Percentiles rank a stretch among this genome's conserved stretches.
These are phyloP conservation scores for Cucurbita pepo DNA, from an alignment of 306 rosid species.

Conservation along the genomic window DNA sequence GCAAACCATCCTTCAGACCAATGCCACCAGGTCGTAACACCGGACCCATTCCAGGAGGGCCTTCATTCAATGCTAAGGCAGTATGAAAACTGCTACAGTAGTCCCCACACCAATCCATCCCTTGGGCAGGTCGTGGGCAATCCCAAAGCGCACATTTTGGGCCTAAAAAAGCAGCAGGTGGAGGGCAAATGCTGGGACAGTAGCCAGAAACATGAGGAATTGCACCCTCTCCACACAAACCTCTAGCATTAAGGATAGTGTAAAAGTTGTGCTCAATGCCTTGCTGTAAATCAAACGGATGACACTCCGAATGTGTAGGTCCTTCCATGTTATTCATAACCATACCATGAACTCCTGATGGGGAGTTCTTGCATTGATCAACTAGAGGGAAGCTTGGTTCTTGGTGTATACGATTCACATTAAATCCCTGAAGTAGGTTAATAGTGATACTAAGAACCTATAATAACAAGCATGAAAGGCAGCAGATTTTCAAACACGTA, in stretches of 20 bases:
- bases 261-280: slow-evolving; percentile 44
- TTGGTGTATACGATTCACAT: slow-evolving; percentile 44
- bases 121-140: slow-evolving; percentile 91
- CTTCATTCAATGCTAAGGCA: slow-evolving; percentile 84
- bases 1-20: slow-evolving; percentile 78
- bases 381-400: slow-evolving; percentile 51
- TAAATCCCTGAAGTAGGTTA: slow-evolving; percentile 32
- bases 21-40: slow-evolving; percentile 93
- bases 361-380: slow-evolving; percentile 48
- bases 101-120: slow-evolving; percentile 79
- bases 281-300: slow-evolving; percentile 51
- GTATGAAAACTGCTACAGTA: slow-evolving; percentile 95
- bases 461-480: neutral
- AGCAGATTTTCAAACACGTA: neutral
- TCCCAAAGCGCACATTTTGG: slow-evolving; percentile 99
- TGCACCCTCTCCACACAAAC: slow-evolving; percentile 40
- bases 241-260: slow-evolving; percentile 28
- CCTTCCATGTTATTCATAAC: slow-evolving; percentile 50
- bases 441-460: neutral
- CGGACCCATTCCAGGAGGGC: slow-evolving; percentile 94
- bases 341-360: slow-evolving; percentile 36
- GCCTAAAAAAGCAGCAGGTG: slow-evolving; percentile 94
- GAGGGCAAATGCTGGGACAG: slow-evolving; percentile 74
- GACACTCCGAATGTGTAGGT: slow-evolving; percentile 48
- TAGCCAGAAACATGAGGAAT: slow-evolving; percentile 57